Conservation (phyloP, 306 rosid genomes). For the Carpinus viminea region DNA sequence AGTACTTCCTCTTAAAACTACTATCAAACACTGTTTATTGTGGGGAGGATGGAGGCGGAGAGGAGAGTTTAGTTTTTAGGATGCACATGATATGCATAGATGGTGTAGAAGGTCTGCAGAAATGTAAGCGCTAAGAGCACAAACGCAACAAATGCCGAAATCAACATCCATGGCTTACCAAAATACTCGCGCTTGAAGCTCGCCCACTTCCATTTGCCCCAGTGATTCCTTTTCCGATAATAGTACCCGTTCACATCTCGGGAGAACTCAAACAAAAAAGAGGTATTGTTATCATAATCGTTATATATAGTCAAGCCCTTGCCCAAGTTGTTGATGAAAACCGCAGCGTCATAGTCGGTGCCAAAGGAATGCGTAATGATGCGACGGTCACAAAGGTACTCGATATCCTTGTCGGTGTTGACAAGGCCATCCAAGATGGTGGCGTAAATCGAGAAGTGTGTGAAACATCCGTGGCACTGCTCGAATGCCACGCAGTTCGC, state of each 20-base stretch:
- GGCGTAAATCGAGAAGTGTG: background rate
- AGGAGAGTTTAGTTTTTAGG: no score
- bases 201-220: background rate
- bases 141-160: background rate
- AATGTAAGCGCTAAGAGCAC: background rate
- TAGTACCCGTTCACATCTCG: background rate
- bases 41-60: no score
- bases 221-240: background rate
- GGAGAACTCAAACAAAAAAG: no score
- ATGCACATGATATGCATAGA: background rate
- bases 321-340: no score
- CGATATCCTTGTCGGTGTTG: background rate
- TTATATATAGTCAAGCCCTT: no score
- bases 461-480: background rate
- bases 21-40: no score
- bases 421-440: background rate
- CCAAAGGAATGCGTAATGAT: no score
- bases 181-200: background rate
- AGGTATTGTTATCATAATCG: no score
- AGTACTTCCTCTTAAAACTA: no score
- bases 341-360: no score
- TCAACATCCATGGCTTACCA: background rate
- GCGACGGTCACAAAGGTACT: background rate
- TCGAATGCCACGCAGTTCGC: background rate
- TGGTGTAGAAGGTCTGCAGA: background rate